Base-by-base conservation (phyloP, 257 asterid genomes). In the Solanum tacnaense region DNA sequence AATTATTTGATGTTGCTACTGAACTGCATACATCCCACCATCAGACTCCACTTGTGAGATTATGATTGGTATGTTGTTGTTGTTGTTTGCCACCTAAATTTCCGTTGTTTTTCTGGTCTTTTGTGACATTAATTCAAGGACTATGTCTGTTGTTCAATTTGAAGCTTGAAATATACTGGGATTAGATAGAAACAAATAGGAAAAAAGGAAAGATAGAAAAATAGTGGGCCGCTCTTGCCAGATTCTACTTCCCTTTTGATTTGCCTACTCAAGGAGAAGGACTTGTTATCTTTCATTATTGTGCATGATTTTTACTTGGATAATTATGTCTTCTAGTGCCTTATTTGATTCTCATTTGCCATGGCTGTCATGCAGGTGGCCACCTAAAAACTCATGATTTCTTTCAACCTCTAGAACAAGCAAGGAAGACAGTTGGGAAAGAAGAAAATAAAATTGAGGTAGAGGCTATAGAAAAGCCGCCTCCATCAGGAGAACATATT, bases 341-440 rank as follows among this genome's bases (percentile, higher is more conserved):
- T 49, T 49, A 20, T 9, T 52, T 46, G 39, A 49, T 46, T 82
- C 44, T 82, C 70, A 82, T 49, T 82, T 5, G 6, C 41, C 44
- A 31, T 49, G 86, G 44, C 12, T 82, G 18, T 32, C 34, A 41
- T 70, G 86, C 93, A 95, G 99, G 95, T 88, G 90, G 93, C 88
- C 92, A 84, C 91, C 92, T 95, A 27, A 90, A 94, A 92, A 97
- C 99, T 20, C 99, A 94, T 23, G 98, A 97, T 91, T 95, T 97
- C 91, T 90, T 97, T 90, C 99, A 93, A 87, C 98, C 99, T 88
- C 65, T 97, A 89, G 99, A 97, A 86, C 93, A 90, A 90, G 94
- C 88, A 38, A 94, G 92, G 73, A 94, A 91, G 76, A 91, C 90
- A 86, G 91, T 56, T 65, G 88, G 87, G 27, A 92, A 88, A 90